Evolutionary conservation across 2,329 filamentous ascomycete genomes (phyloP).

Genomic region (Westerdykella sp.): DNA sequence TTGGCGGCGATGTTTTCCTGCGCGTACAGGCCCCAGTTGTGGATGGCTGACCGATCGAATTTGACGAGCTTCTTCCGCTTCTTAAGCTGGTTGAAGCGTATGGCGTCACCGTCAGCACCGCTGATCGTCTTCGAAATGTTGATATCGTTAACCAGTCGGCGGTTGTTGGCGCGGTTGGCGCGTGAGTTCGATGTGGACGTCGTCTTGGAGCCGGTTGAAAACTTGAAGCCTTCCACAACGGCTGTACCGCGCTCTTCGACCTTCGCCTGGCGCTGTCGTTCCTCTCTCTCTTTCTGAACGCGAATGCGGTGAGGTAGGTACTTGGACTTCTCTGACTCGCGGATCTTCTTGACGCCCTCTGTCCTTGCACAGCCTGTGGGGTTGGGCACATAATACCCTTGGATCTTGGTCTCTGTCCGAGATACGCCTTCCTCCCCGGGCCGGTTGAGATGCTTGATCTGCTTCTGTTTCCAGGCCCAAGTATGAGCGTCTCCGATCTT

Average conservation of each 20-base stretch:
- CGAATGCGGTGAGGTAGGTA: constrained; percentile 97
- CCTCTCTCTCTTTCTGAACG: constrained; percentile 83
- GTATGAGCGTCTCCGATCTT: constrained; percentile 53
- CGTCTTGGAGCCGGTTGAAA: constrained; percentile 65
- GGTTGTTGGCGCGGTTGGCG: constrained; percentile 91
- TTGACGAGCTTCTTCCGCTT: constrained; percentile 99
- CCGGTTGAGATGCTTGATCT: constrained; percentile 63
- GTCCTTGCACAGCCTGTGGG: constrained; percentile 79
- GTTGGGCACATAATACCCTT: constrained; percentile 78
- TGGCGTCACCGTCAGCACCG: constrained; percentile 72
- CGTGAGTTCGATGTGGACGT: constrained; percentile 84
- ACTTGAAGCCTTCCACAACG: constrained; percentile 45
- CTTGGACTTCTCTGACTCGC: constrained; percentile 96
- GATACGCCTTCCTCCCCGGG: constrained; percentile 51
- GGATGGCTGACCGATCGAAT: constrained; percentile 94
- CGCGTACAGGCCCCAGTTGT: constrained; percentile 97
- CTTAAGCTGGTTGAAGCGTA: constrained; percentile 98
- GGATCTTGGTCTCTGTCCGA: constrained; percentile 49
- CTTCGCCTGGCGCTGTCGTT: constrained; percentile 72
- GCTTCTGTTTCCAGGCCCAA: constrained; percentile 67
- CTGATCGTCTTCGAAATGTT: constrained; percentile 80
- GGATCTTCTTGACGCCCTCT: constrained; percentile 89
- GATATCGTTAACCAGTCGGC: constrained; percentile 87
- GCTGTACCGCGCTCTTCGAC: constrained; percentile 46
- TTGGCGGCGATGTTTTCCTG: constrained; percentile 96